phyloP scores from a whole-genome alignment of 371 early-diverging fungal species.

The Actinomortierella ambigua region DNA sequence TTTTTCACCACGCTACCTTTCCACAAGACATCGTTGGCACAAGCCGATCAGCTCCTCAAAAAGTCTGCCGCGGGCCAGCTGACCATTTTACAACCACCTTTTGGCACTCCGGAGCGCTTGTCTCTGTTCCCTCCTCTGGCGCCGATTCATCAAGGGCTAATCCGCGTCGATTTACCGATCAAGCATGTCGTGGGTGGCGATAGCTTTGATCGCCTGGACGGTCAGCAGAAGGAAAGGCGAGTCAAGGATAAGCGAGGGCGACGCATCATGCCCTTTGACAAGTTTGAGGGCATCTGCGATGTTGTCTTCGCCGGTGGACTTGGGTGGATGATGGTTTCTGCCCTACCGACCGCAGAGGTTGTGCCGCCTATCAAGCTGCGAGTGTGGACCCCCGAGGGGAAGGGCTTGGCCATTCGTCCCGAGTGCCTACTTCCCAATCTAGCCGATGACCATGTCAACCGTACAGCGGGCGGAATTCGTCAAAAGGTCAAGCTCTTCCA shows the following conservation, averaged over 20 bases:
- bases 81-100: constrained; percentile 38
- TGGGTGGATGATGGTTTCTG: constrained; percentile 45
- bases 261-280: neutral
- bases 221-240: neutral
- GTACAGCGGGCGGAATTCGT: constrained; percentile 36
- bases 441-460: constrained; percentile 24
- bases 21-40: constrained; percentile 34
- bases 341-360: constrained; percentile 1
- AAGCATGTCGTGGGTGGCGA: too few relatives aligned
- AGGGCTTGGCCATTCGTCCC: constrained; percentile 26
- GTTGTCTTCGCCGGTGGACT: constrained; percentile 43
- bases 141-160: constrained; percentile 14
- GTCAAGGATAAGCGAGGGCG: neutral
- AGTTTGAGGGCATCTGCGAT: constrained; percentile 32
- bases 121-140: constrained; percentile 23
- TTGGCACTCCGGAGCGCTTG: constrained; percentile 29
- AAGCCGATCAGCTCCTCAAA: constrained; percentile 23
- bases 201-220: too few relatives aligned
- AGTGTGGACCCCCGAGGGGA: constrained; percentile 40
- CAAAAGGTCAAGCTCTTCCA: constrained; percentile 28
- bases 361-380: constrained; percentile 16
- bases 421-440: constrained; percentile 22
- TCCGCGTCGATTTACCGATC: too few relatives aligned
- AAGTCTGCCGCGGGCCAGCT: constrained; percentile 17
- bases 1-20: constrained; percentile 34